Conservation (phyloP, 2,329 filamentous ascomycete species). For the Xylaria polymorpha region DNA sequence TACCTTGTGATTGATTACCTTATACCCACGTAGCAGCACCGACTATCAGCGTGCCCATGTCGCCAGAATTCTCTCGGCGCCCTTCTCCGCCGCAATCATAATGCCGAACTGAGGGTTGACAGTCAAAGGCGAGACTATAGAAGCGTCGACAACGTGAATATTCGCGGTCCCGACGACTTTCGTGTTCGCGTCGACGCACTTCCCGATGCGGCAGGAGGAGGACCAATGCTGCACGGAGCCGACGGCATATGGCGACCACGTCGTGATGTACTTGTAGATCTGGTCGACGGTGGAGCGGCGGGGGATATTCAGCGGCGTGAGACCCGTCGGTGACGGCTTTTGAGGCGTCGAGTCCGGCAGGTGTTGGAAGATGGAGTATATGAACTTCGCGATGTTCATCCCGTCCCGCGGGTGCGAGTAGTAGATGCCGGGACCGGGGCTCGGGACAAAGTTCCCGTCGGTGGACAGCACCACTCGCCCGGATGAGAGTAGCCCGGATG, state of each 20-base stretch:
- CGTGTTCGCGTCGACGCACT: slow-evolving; percentile 61
- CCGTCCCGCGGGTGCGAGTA: slow-evolving; percentile 61
- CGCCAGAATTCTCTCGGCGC: slow-evolving; percentile 59
- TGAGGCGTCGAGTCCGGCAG: slow-evolving; percentile 50
- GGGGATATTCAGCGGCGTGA: slow-evolving; percentile 62
- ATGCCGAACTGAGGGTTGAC: slow-evolving; percentile 66
- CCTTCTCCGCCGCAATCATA: slow-evolving; percentile 65
- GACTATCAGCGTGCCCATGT: slow-evolving; percentile 31
- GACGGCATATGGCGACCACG: slow-evolving; percentile 58
- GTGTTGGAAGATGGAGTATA: slow-evolving; percentile 61
- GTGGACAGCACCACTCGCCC: slow-evolving; percentile 57
- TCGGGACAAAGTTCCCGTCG: slow-evolving; percentile 56
- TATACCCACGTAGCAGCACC: neutral
- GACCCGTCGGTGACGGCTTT: slow-evolving; percentile 49
- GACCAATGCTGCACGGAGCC: slow-evolving; percentile 66
- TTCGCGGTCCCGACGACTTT: slow-evolving; percentile 62
- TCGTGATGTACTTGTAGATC: slow-evolving; percentile 63
- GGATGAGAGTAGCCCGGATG: slow-evolving; percentile 62
- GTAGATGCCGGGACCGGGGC: slow-evolving; percentile 57
- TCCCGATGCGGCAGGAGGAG: slow-evolving; percentile 62
- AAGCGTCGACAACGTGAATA: slow-evolving; percentile 63
- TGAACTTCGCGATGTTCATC: slow-evolving; percentile 61
- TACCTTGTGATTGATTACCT: neutral
- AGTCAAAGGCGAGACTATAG: slow-evolving; percentile 62
- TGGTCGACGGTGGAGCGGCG: slow-evolving; percentile 59